Evolutionary conservation across 108 stramenopile species (phyloP).

Genomic region (Tribonema minus): DNA sequence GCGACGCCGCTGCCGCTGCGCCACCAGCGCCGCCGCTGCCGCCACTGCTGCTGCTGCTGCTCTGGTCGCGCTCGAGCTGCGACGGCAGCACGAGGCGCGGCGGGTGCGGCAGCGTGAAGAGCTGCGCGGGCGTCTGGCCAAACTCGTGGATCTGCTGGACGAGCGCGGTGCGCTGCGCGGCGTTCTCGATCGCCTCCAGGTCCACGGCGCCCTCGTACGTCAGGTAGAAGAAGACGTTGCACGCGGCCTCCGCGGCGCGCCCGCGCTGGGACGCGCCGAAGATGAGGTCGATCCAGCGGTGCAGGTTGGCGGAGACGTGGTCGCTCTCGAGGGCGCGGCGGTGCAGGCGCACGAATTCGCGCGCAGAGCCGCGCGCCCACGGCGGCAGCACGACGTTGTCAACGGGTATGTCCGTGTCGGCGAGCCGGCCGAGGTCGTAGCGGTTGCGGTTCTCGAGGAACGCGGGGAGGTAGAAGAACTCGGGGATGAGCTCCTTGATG

Average conservation of each 20-base stretch:
- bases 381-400: slow-evolving; percentile 87
- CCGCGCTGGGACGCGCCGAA: slow-evolving; percentile 93
- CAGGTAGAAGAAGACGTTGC: slow-evolving; percentile 90
- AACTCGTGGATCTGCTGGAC: slow-evolving; percentile 91
- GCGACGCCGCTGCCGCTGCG: not conserved
- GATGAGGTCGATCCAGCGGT: slow-evolving; percentile 92
- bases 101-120: slow-evolving; percentile 62
- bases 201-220: slow-evolving; percentile 97
- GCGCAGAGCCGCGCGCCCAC: slow-evolving; percentile 79
- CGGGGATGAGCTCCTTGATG: slow-evolving; percentile 95
- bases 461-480: slow-evolving; percentile 89
- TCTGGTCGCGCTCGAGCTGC: not conserved
- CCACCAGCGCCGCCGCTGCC: not conserved
- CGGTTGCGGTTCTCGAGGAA: slow-evolving; percentile 52
- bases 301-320: slow-evolving; percentile 76
- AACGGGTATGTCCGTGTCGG: slow-evolving; percentile 38
- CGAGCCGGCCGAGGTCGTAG: slow-evolving; percentile 39
- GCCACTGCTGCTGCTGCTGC: not conserved
- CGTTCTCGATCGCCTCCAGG: slow-evolving; percentile 74
- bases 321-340: slow-evolving; percentile 87
- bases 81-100: slow-evolving; percentile 24
- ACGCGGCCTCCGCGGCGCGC: slow-evolving; percentile 67
- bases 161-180: slow-evolving; percentile 71
- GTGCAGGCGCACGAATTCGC: slow-evolving; percentile 84
- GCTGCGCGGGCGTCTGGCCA: slow-evolving; percentile 91